These are phyloP conservation scores for Termitomyces sp. DNA, from an alignment of 1,284 basidiomycete genomes.

Conservation along the genomic window DNA sequence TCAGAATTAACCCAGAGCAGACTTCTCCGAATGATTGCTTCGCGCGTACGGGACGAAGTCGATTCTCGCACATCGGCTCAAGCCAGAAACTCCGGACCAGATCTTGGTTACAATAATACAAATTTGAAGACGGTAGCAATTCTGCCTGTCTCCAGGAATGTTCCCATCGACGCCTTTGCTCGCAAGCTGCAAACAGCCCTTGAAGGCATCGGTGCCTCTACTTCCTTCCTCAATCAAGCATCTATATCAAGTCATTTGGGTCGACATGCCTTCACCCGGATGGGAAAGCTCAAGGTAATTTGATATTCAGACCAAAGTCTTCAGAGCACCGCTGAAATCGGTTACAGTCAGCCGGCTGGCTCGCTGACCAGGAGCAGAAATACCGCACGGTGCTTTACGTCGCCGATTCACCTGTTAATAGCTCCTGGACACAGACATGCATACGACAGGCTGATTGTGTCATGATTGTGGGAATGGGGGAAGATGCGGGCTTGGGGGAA, in stretches of 20 bases:
- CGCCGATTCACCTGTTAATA: slow-evolving; percentile 87
- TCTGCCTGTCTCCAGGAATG: slow-evolving; percentile 73
- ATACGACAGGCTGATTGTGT: slow-evolving; percentile 96
- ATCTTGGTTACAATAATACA: slow-evolving; percentile 74
- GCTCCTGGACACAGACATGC: slow-evolving; percentile 96
- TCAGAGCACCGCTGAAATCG: not conserved
- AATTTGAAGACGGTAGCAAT: slow-evolving; percentile 94
- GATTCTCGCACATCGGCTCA: slow-evolving; percentile 49
- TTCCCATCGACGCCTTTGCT: slow-evolving; percentile 86
- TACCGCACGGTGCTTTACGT: slow-evolving; percentile 91
- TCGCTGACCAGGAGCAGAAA: slow-evolving; percentile 92
- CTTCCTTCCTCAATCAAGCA: slow-evolving; percentile 87
- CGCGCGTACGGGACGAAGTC: slow-evolving; percentile 82
- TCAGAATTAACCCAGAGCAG: slow-evolving; percentile 30
- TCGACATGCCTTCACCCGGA: slow-evolving; percentile 86
- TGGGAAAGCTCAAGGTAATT: slow-evolving; percentile 85
- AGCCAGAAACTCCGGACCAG: slow-evolving; percentile 43
- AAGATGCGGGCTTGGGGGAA: slow-evolving; percentile 86
- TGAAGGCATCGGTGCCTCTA: slow-evolving; percentile 84
- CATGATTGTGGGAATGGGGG: slow-evolving; percentile 92
- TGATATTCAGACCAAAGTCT: not conserved
- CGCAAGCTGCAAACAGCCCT: slow-evolving; percentile 83
- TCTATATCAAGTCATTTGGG: slow-evolving; percentile 88
- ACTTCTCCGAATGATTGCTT: slow-evolving; percentile 88
- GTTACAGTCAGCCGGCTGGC: slow-evolving; percentile 61